Percentiles rank a stretch among this genome's conserved stretches.
Conservation (phyloP, 2,329 filamentous ascomycete species). For the Podosphaera aphanis region DNA sequence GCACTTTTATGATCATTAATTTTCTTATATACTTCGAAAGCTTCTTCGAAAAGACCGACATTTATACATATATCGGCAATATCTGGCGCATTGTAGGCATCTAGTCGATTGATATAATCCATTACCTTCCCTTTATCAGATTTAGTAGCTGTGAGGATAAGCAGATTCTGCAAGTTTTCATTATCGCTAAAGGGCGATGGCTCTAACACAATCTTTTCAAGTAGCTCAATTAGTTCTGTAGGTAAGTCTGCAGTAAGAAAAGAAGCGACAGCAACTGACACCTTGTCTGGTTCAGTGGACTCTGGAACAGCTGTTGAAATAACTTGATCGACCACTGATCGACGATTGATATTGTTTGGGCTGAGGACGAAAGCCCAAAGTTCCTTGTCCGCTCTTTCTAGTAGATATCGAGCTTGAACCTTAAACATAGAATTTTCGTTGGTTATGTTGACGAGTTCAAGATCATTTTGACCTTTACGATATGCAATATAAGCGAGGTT, state of each 20-base stretch:
- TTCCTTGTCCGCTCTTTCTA: conserved; percentile 73
- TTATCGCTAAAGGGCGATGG: conserved; percentile 98
- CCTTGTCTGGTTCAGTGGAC: conserved; percentile 78
- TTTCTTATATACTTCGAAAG: conserved; percentile 98
- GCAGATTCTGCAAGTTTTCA: conserved; percentile 79
- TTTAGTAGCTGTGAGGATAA: conserved; percentile 91
- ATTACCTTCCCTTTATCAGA: conserved; percentile 87
- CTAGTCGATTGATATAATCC: conserved; percentile 84
- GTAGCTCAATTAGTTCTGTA: conserved; percentile 79
- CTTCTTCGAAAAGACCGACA: conserved; percentile 85
- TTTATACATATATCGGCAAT: conserved; percentile 86
- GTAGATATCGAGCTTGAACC: conserved; percentile 81
- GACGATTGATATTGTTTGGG: conserved; percentile 84
- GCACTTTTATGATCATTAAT: conserved; percentile 70
- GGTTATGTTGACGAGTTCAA: conserved; percentile 91
- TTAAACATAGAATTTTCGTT: conserved; percentile 99
- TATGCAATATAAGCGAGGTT: conserved; percentile 91
- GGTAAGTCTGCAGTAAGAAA: conserved; percentile 84
- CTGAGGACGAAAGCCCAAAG: conserved; percentile 90
- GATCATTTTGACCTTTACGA: conserved; percentile 85
- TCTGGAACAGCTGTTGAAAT: conserved; percentile 87
- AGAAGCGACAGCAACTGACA: conserved; percentile 78
- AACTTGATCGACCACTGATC: conserved; percentile 87
- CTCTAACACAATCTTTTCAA: conserved; percentile 99
- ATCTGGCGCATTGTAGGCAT: conserved; percentile 74